Evolutionary conservation across 2,329 filamentous ascomycete genomes (phyloP), one percentile per base, ranked within the genome.

Genomic region (Pseudopithomyces chartarum): DNA sequence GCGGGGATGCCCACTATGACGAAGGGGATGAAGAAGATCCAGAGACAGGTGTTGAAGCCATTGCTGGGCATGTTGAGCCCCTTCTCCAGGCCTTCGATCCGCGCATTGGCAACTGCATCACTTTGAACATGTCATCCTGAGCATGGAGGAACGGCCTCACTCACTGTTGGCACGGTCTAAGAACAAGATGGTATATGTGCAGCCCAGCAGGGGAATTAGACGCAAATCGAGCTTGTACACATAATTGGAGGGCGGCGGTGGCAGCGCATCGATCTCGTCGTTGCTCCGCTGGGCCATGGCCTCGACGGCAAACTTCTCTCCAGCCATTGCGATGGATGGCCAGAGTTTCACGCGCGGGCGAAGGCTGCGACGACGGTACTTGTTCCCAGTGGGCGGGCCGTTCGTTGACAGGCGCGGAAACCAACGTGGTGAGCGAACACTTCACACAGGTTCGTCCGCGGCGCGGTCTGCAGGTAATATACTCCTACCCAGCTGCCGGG

Each of bases 1-100:
- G 90, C 91, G 26, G 91, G 69, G 0, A 87, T 85, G 71, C 94
- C 91, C 61, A 91, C 91, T 42, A 92, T 74, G 5, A 90, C 84
- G 71, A 96, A 96, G 0, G 90, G 92, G 49, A 95, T 83, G 78
- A 94, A 96, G 79, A 96, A 96, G 64, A 96, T 88, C 56, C 89
- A 91, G 17, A 96, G 80, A 0, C 87, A 85, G 20, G 84, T 82
- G 72, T 92, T 92, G 78, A 91, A 96, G 67, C 89, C 80, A 15
- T 81, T 76, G 1, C 82, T 80, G 1, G 81, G 81, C 80, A 94
- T 85, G 26, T 84, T 68, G 13, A 94, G 78, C 54, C 88, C 85
- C 12, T 80, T 73, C 53, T 81, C 73, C 13, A 86, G 73, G 7
- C 83, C 82, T 26, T 80, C 82, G 15, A 86, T 79, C 61, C 83